phyloP scores from a whole-genome alignment of 129 eudicot genomes.

The Chrysanthemum makinoi region DNA sequence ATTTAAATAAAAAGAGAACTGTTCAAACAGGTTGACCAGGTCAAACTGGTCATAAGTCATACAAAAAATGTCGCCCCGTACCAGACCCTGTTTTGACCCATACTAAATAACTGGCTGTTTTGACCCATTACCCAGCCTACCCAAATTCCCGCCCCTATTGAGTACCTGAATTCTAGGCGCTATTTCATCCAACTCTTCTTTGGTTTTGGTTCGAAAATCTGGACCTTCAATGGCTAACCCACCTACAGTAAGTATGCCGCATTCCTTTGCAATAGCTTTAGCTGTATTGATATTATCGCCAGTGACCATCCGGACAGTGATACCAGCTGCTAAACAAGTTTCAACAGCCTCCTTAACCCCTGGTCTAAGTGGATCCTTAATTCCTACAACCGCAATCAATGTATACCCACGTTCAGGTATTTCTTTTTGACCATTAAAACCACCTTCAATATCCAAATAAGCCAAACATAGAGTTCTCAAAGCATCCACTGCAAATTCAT shows the following conservation, averaged over 20 bases:
- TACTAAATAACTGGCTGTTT: background rate
- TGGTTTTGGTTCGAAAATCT: constrained; percentile 47
- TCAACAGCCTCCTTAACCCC: constrained; percentile 63
- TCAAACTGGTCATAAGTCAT: background rate
- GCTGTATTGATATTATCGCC: constrained; percentile 70
- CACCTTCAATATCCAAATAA: constrained; percentile 40
- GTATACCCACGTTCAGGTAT: constrained; percentile 54
- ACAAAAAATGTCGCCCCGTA: background rate
- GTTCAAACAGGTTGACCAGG: background rate
- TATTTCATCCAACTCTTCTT: constrained; percentile 40
- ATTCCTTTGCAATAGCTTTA: constrained; percentile 70
- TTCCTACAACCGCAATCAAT: constrained; percentile 53
- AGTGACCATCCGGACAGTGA: constrained; percentile 67
- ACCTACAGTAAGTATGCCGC: constrained; percentile 64
- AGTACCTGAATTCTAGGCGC: constrained; percentile 59
- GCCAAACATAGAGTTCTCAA: constrained; percentile 66
- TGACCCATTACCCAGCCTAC: background rate
- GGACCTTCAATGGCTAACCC: constrained; percentile 75
- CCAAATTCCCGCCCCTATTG: background rate
- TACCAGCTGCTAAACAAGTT: constrained; percentile 57
- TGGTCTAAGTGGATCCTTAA: constrained; percentile 63
- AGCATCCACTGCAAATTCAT: constrained; percentile 57
- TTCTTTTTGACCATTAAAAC: constrained; percentile 8
- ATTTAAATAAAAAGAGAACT: background rate
- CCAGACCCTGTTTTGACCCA: background rate